A percentile compares a stretch with the other conserved stretches of the same genome.
These are phyloP conservation scores for Alternaria sp. DNA, from an alignment of 2,329 filamentous ascomycete species.

Conservation along the genomic window DNA sequence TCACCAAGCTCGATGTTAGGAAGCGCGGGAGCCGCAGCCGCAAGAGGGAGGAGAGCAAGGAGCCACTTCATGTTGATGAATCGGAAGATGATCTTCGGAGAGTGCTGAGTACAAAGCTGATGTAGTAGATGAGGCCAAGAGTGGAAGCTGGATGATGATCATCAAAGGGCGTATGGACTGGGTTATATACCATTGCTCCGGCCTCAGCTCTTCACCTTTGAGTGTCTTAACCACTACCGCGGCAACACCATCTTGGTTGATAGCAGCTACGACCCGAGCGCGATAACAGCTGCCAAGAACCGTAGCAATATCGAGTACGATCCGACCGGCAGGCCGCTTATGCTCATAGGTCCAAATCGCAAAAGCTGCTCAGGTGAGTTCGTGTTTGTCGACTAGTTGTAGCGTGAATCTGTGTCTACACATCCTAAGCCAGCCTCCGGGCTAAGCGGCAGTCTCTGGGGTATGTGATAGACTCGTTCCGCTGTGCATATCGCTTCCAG, in stretches of 20 bases:
- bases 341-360: conserved; percentile 38
- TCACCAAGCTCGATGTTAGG: conserved; percentile 34
- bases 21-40: conserved; percentile 38
- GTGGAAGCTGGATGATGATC: conserved; percentile 45
- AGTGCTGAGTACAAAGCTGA: conserved; percentile 26
- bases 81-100: conserved; percentile 21
- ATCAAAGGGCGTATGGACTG: conserved; percentile 33
- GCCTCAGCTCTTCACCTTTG: conserved; percentile 20
- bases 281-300: conserved; percentile 42
- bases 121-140: conserved; percentile 31
- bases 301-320: conserved; percentile 47
- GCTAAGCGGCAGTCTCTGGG: conserved; percentile 27
- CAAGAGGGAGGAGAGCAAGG: conserved; percentile 45
- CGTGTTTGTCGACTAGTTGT: conserved; percentile 32
- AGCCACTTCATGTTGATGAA: conserved; percentile 52
- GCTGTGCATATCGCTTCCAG: conserved; percentile 17
- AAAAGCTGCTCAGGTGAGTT: conserved; percentile 40
- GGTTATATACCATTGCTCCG: conserved; percentile 45
- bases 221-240: conserved; percentile 16
- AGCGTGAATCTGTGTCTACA: conserved; percentile 7
- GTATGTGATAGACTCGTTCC: conserved; percentile 22
- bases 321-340: conserved; percentile 43
- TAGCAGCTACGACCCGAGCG: conserved; percentile 28
- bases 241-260: conserved; percentile 27
- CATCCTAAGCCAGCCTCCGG: conserved; percentile 22